Evolutionary conservation across 2,329 filamentous ascomycete genomes (phyloP), one percentile per base, ranked within the genome.

Genomic region (Aspergillus sclerotialis): DNA sequence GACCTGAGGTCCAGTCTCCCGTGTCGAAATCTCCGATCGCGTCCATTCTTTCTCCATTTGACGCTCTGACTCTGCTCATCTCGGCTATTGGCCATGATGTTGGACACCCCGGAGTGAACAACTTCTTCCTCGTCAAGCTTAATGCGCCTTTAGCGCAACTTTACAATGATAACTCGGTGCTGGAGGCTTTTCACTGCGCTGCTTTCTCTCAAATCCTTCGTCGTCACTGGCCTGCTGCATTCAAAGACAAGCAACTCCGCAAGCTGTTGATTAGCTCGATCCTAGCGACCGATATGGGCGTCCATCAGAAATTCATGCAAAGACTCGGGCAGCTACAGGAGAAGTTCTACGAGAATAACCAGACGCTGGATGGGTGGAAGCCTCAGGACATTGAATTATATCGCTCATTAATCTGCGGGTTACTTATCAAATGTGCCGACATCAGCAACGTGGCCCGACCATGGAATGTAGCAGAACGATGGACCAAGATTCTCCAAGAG

Each of bases 81-180:
- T 90, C 90, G 7, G 92, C 92, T n/a, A 93, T 98, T 52, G 92
- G 92, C 27, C 92, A 98, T 50, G 92, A 98, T 57, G 92, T 96
- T 25, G 92, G 92, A 14, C 92, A 98, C 56, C 92, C 92, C 0
- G 92, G 92, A 36, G 92, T 98, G 52, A 98, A 96, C 67, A 98
- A 98, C 57, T 88, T 90, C 18, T 98, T 98, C 56, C 70, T 98
- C 4, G 80, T 94, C 12, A 88, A 85, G 19, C 75, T 95, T 19
- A 94, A 95, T 56, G 85, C 92, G 12, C 90, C 92, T 2, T 69
- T 98, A 17, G 92, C 92, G 9, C 89, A 95, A 59, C 71, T 96
- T 10, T 98, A 96, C 68, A 96, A 96, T 54, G 92, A 98, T 60
- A 84, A 85, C 36, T 96, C 92, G 1, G 92, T 98, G 11, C 73